A percentile compares a stretch with the other conserved stretches of the same genome.
These are phyloP conservation scores for Orbilia ellipsospora DNA, from an alignment of 2,329 filamentous ascomycete genomes.

Conservation along the genomic window DNA sequence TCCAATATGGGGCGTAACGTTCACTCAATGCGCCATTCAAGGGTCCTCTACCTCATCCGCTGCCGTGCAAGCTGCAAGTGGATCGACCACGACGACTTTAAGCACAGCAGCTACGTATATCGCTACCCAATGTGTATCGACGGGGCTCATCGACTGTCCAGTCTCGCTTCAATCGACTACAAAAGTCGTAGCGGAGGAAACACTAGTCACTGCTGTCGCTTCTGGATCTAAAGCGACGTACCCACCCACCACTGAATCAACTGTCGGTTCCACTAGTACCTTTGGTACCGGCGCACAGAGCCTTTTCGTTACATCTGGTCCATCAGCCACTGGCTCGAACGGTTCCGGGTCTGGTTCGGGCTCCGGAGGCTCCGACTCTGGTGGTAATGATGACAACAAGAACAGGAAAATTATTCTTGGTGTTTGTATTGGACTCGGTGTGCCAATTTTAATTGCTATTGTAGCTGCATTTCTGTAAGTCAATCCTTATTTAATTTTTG, in stretches of 20 bases:
- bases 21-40: conserved; percentile 60
- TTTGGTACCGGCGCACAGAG: conserved; percentile 64
- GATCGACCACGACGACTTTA: conserved; percentile 61
- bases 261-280: conserved; percentile 61
- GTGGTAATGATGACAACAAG: conserved; percentile 58
- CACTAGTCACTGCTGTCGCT: conserved; percentile 63
- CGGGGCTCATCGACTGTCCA: conserved; percentile 66
- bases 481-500: background rate
- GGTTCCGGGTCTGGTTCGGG: conserved; percentile 34
- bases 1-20: conserved; percentile 68
- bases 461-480: background rate
- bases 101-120: conserved; percentile 64
- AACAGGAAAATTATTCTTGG: conserved; percentile 65
- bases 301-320: conserved; percentile 64
- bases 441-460: conserved; percentile 54
- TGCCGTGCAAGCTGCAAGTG: background rate
- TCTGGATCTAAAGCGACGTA: conserved; percentile 63
- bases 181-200: conserved; percentile 62
- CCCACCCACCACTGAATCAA: conserved; percentile 61
- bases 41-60: background rate
- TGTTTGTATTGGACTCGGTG: conserved; percentile 65
- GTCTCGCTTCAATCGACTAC: conserved; percentile 66
- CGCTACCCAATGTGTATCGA: conserved; percentile 64
- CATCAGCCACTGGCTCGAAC: conserved; percentile 65
- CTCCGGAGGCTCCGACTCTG: conserved; percentile 27